These are phyloP conservation scores for Ceratobasidium sp. DNA, from an alignment of 1,284 basidiomycete genomes.

Conservation along the genomic window DNA sequence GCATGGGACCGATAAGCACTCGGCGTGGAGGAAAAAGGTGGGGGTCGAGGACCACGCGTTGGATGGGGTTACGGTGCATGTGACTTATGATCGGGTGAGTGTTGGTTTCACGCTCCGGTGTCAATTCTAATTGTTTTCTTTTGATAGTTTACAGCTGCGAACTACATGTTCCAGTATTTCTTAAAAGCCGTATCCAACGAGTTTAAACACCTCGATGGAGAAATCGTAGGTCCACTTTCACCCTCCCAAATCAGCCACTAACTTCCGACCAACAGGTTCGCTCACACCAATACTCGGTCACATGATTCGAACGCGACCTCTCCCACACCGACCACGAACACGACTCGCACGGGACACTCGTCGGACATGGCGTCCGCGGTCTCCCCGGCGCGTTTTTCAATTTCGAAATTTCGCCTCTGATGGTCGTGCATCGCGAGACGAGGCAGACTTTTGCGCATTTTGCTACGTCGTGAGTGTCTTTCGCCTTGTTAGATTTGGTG, in stretches of 20 bases:
- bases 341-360: conserved; percentile 76
- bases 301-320: conserved; percentile 95
- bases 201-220: conserved; percentile 84
- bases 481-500: neutral
- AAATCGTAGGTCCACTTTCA: conserved; percentile 65
- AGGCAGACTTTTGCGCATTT: conserved; percentile 98
- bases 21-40: conserved; percentile 77
- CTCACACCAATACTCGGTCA: conserved; percentile 93
- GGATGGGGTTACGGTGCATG: conserved; percentile 75
- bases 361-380: conserved; percentile 85
- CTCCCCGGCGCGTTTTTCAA: conserved; percentile 91
- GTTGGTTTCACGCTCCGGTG: conserved; percentile 13
- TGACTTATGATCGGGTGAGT: conserved; percentile 56
- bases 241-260: neutral
- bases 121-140: conserved; percentile 2
- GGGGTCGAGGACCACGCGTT: conserved; percentile 84
- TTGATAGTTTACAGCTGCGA: conserved; percentile 70
- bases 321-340: conserved; percentile 62
- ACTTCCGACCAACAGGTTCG: conserved; percentile 67
- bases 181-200: conserved; percentile 96
- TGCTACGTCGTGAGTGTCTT: conserved; percentile 83
- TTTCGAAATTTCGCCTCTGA: conserved; percentile 96
- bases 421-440: conserved; percentile 88
- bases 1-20: conserved; percentile 61
- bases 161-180: conserved; percentile 98